Evolutionary conservation across 345 rosid genomes (phyloP).

Genomic region (Combretum micranthum): DNA sequence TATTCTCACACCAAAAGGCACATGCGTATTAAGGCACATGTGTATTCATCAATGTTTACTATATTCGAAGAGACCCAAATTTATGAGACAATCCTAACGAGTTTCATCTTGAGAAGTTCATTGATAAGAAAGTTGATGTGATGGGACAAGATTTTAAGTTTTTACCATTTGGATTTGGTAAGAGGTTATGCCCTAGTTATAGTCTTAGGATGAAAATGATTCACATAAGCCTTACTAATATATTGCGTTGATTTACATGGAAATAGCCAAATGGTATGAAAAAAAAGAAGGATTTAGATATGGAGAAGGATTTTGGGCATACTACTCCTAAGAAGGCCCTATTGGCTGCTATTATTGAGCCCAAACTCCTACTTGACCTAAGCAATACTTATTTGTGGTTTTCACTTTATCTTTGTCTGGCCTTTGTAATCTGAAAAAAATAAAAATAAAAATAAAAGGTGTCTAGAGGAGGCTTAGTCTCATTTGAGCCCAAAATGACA

Average conservation of each 20-base stretch:
- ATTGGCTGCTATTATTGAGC: background rate
- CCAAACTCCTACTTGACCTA: constrained; percentile 10
- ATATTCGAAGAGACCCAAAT: constrained; percentile 15
- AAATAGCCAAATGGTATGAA: background rate
- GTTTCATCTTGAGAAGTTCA: constrained; percentile 22
- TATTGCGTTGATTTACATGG: constrained; percentile 14
- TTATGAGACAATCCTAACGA: constrained; percentile 15
- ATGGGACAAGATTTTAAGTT: constrained; percentile 38
- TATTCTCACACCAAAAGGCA: too few relatives aligned
- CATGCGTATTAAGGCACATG: constrained; percentile 17
- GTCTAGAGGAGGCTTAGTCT: too few relatives aligned
- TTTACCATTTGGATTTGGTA: constrained; percentile 39
- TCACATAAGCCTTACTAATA: constrained; percentile 8
- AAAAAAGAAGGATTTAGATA: constrained; percentile 3
- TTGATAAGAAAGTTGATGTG: constrained; percentile 12
- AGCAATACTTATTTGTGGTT: too few relatives aligned
- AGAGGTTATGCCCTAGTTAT: constrained; percentile 27
- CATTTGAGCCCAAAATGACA: too few relatives aligned
- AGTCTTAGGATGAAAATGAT: constrained; percentile 12
- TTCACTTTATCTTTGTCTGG: too few relatives aligned
- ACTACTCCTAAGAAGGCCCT: constrained; percentile 10
- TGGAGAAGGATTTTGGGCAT: constrained; percentile 9
- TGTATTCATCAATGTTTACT: constrained; percentile 11
- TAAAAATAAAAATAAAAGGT: too few relatives aligned
- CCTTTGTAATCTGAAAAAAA: too few relatives aligned